phyloP scores from a whole-genome alignment of 139 green algal genomes.

The Micractinium conductrix region DNA sequence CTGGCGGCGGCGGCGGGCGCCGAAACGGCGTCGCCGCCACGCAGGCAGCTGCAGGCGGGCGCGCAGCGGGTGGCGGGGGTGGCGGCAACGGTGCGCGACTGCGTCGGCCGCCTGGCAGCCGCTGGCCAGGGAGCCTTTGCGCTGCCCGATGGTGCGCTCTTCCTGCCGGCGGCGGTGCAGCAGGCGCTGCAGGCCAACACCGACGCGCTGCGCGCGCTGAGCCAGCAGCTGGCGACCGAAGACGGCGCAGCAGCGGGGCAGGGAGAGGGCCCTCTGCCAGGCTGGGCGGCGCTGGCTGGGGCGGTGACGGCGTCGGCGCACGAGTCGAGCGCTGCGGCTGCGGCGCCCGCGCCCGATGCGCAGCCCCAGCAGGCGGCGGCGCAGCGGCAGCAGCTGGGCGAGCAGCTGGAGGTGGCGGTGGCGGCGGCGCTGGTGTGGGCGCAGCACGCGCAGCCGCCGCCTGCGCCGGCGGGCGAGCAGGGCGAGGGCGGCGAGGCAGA shows the following conservation, averaged over 20 bases:
- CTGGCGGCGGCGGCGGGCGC: conserved; percentile 40
- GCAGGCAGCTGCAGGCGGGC: conserved; percentile 25
- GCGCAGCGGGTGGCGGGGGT: conserved; percentile 8
- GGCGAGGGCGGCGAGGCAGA: not conserved
- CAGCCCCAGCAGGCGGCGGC: not conserved
- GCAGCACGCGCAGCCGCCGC: conserved; percentile 43
- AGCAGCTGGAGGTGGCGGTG: conserved; percentile 52
- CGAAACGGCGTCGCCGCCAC: conserved; percentile 24
- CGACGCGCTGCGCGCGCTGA: conserved; percentile 11
- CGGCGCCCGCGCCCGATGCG: not conserved
- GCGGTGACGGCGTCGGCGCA: conserved; percentile 34
- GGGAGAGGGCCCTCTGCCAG: conserved; percentile 33
- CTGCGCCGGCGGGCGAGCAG: not conserved
- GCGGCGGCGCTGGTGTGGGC: conserved; percentile 71
- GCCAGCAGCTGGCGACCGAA: conserved; percentile 8
- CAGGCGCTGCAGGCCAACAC: conserved; percentile 16
- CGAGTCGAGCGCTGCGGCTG: conserved; percentile 2
- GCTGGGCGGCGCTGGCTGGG: conserved; percentile 42
- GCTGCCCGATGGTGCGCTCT: not conserved
- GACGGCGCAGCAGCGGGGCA: conserved; percentile 12
- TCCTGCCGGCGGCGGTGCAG: conserved; percentile 8
- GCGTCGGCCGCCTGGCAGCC: not conserved
- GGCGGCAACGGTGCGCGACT: not conserved
- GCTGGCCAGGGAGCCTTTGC: not conserved
- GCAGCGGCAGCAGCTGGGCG: conserved; percentile 34